Percentiles rank a stretch among this genome's conserved stretches.
Conservation (phyloP, 2,329 filamentous ascomycete species). For the Trichoderma arundinaceum region DNA sequence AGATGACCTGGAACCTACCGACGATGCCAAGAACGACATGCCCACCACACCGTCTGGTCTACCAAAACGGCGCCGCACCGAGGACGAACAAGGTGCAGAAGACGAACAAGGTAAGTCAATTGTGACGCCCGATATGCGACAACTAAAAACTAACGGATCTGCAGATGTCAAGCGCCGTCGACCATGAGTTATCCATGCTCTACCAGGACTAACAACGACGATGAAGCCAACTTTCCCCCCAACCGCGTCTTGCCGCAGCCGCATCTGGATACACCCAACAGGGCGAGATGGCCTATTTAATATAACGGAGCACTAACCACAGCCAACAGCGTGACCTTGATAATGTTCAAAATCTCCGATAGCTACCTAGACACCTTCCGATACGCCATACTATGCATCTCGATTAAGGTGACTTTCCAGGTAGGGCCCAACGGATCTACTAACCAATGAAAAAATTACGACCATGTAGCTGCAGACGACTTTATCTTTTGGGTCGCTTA, state of each 20-base stretch:
- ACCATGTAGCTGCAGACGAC: slow-evolving; percentile 22
- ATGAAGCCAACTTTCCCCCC: slow-evolving; percentile 20
- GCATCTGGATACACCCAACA: background rate
- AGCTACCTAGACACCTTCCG: background rate
- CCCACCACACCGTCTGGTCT: slow-evolving; percentile 13
- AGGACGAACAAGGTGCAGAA: slow-evolving; percentile 33
- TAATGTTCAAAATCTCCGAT: background rate
- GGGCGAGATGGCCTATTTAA: slow-evolving; percentile 17
- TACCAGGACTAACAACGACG: slow-evolving; percentile 15
- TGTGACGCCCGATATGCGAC: background rate
- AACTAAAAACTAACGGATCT: slow-evolving; percentile 27
- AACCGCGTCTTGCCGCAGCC: background rate
- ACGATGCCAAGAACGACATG: slow-evolving; percentile 19
- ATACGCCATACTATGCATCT: background rate
- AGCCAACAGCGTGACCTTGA: slow-evolving; percentile 21
- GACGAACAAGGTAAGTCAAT: slow-evolving; percentile 33
- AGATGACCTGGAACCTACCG: slow-evolving; percentile 30
- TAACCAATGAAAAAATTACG: slow-evolving; percentile 6
- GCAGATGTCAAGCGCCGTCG: slow-evolving; percentile 36
- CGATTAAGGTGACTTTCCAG: background rate
- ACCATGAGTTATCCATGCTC: slow-evolving; percentile 22
- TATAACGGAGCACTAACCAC: slow-evolving; percentile 26
- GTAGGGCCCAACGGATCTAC: slow-evolving; percentile 16
- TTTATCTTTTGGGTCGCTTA: background rate
- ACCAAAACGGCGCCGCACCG: slow-evolving; percentile 33